These are phyloP conservation scores for Aspergillus baeticus DNA, from an alignment of 495 filamentous ascomycete species.

Conservation along the genomic window DNA sequence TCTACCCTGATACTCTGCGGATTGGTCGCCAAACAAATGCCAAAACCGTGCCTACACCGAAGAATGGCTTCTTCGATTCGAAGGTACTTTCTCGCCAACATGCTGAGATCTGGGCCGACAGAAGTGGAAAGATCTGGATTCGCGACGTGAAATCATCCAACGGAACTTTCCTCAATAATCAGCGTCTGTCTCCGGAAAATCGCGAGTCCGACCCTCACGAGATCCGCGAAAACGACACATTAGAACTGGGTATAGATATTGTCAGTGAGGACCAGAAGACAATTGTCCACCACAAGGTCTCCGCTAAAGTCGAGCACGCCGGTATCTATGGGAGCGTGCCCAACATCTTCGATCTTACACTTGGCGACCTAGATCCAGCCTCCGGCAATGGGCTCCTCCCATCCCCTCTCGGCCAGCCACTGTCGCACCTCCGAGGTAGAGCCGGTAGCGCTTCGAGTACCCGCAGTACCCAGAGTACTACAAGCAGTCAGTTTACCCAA, in stretches of 20 bases:
- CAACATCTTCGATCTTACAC: slow-evolving; percentile 81
- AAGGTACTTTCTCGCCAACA: slow-evolving; percentile 96
- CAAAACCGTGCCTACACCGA: slow-evolving; percentile 84
- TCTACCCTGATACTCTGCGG: slow-evolving; percentile 79
- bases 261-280: slow-evolving; percentile 98
- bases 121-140: slow-evolving; percentile 88
- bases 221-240: slow-evolving; percentile 77
- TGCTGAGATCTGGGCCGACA: slow-evolving; percentile 93
- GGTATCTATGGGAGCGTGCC: slow-evolving; percentile 66
- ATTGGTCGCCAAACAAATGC: slow-evolving; percentile 97
- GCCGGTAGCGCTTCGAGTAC: slow-evolving; percentile 69
- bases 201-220: slow-evolving; percentile 94
- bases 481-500: slow-evolving; percentile 57
- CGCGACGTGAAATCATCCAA: slow-evolving; percentile 98
- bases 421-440: slow-evolving; percentile 65
- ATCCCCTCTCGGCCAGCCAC: slow-evolving; percentile 53
- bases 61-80: slow-evolving; percentile 95
- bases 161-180: slow-evolving; percentile 96
- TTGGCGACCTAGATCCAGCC: slow-evolving; percentile 78
- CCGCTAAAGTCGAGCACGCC: slow-evolving; percentile 92
- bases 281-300: slow-evolving; percentile 96
- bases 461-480: slow-evolving; percentile 50
- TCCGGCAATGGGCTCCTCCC: slow-evolving; percentile 68
- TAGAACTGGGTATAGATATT: slow-evolving; percentile 96
- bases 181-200: slow-evolving; percentile 85